Conservation (phyloP, 2,329 filamentous ascomycete genomes). For the Exophiala xenobiotica region DNA sequence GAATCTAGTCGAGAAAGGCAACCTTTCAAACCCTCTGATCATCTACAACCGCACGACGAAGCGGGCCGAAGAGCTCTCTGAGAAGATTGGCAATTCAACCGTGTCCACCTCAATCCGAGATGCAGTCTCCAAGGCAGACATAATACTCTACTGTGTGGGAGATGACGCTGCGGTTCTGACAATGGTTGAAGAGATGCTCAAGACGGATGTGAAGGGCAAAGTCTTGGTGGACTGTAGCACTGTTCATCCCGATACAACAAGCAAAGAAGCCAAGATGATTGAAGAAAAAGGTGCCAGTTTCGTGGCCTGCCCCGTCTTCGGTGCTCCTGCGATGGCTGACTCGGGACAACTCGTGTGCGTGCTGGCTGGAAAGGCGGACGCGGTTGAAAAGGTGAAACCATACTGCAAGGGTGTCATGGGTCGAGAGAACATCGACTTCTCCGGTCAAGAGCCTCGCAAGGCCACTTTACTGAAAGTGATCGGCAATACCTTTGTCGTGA, state of each 20-base stretch:
- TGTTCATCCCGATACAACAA: conserved; percentile 77
- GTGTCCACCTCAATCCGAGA: conserved; percentile 65
- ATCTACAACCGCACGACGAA: conserved; percentile 62
- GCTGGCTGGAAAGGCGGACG: conserved; percentile 62
- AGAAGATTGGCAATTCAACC: conserved; percentile 54
- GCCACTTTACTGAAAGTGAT: conserved; percentile 75
- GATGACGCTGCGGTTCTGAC: conserved; percentile 72
- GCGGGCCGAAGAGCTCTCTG: conserved; percentile 51
- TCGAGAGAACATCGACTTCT: conserved; percentile 67
- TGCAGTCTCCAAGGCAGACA: conserved; percentile 66
- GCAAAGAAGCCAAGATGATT: conserved; percentile 61
- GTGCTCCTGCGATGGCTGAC: conserved; percentile 52
- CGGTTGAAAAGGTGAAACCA: conserved; percentile 64
- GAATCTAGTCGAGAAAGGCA: conserved; percentile 77
- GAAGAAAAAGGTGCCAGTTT: conserved; percentile 66
- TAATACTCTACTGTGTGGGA: conserved; percentile 78
- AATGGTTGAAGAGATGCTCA: conserved; percentile 59
- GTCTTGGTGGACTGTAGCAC: conserved; percentile 86
- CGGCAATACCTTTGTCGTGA: conserved; percentile 82
- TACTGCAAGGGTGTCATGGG: conserved; percentile 73
- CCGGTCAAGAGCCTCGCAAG: conserved; percentile 65
- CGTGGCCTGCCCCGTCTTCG: conserved; percentile 64
- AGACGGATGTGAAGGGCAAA: conserved; percentile 64
- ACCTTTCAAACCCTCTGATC: conserved; percentile 68
- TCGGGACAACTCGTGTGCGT: conserved; percentile 70